Evolutionary conservation across 805 yeast species (phyloP), one percentile per base, ranked within the genome.

Genomic region (Barnettozyma vustinii): DNA sequence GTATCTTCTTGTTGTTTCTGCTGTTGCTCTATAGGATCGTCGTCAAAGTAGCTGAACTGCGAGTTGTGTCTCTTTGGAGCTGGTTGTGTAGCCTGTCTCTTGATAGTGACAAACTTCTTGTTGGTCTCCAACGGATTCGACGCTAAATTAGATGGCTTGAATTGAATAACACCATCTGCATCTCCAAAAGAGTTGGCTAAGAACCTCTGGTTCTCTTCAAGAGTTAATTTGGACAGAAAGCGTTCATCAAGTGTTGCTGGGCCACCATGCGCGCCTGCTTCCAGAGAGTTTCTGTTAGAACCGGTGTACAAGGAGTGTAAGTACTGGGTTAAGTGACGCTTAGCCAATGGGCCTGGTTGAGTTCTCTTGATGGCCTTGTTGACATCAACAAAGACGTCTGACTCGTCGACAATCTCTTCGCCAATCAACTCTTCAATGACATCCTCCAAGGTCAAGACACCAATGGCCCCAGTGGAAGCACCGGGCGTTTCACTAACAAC

Each of bases 341-440:
- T 84, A 13, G 85, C 73, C 50, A 84, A 70, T 1, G 92, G 92
- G 10, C 91, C 91, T 1, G 92, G 92, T 51, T 77, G 79, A 37
- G 74, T 73, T 62, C 92, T 73, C 67, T 87, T 87, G 61, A 91
- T 89, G 51, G 88, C 88, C 54, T 87, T 86, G 66, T 88, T 88
- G 54, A 91, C 86, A 67, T 92, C 97, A 50, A 91, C 79, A 61
- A 86, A 90, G 18, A 94, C 97, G 64, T 92, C 99, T 21, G 90
- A 81, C 69, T 92, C 99, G 63, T 92, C 99, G 39, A 92, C 92
- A 61, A 92, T 92, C 65, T 92, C 99, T 68, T 92, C 98, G 45
- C 99, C 99, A 65, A 92, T 92, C 55, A 92, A 75, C 68, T 92
- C 99, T 67, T 92, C 99, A 62, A 92, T 94, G n/a, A 92, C 97